Evolutionary conservation across 108 stramenopile genomes (phyloP).

Genomic region (Fistulifera solaris): DNA sequence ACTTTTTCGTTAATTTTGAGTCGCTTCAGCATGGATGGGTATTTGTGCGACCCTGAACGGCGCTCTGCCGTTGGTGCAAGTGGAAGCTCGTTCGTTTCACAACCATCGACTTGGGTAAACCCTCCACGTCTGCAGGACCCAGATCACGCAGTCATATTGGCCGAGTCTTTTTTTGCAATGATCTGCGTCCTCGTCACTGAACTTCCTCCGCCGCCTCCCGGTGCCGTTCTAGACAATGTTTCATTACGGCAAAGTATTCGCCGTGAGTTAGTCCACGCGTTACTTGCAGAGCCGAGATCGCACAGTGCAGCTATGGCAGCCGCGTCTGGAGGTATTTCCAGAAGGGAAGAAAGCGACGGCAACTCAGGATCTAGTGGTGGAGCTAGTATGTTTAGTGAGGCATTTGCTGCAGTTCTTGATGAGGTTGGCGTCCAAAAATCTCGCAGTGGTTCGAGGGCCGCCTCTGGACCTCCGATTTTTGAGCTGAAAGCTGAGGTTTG

Average conservation of each 20-base stretch:
- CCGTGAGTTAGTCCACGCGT: slow-evolving; percentile 83
- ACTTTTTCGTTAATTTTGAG: slow-evolving; percentile 60
- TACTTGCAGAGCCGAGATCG: slow-evolving; percentile 82
- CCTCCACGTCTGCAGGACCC: slow-evolving; percentile 76
- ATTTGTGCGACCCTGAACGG: slow-evolving; percentile 77
- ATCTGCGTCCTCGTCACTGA: slow-evolving; percentile 79
- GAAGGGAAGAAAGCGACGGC: slow-evolving; percentile 68
- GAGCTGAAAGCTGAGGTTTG: slow-evolving; percentile 70
- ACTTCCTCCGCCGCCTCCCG: slow-evolving; percentile 75
- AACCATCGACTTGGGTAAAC: slow-evolving; percentile 46
- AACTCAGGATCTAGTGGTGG: slow-evolving; percentile 39
- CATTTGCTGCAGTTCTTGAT: slow-evolving; percentile 61
- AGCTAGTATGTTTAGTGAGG: slow-evolving; percentile 38
- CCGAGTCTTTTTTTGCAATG: slow-evolving; percentile 77
- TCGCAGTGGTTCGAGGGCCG: slow-evolving; percentile 49
- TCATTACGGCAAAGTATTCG: slow-evolving; percentile 57
- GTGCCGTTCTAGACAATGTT: slow-evolving; percentile 37
- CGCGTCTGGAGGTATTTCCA: slow-evolving; percentile 61
- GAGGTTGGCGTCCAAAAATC: slow-evolving; percentile 56
- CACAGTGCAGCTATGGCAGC: slow-evolving; percentile 81
- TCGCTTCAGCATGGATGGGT: slow-evolving; percentile 80
- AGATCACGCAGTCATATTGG: slow-evolving; percentile 69
- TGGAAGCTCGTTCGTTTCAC: not conserved
- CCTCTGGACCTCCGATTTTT: slow-evolving; percentile 63
- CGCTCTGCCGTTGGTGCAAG: slow-evolving; percentile 24